These are phyloP conservation scores for Ophiostoma sp. DNA, from an alignment of 2,329 filamentous ascomycete genomes.

Conservation along the genomic window DNA sequence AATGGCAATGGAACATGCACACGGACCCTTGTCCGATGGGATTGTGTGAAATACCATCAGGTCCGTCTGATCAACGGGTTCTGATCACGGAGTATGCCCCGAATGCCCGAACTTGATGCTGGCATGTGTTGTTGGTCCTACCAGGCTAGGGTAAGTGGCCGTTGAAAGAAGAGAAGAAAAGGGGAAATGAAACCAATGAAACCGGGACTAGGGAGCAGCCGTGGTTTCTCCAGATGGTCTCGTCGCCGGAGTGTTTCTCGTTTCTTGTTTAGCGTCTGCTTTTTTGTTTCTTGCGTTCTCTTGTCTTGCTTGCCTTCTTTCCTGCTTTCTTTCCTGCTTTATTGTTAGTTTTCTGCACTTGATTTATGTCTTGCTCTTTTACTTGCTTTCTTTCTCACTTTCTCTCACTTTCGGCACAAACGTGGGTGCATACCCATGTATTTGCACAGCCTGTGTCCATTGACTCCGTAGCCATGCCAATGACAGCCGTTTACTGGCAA, in stretches of 20 bases:
- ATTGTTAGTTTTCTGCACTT: too few species aligned
- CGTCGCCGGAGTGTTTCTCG: background rate
- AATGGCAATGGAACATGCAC: conserved; percentile 2
- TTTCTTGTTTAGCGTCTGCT: background rate
- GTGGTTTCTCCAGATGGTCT: conserved; percentile 2
- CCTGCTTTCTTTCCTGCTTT: too few species aligned
- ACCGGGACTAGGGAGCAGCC: conserved; percentile 10
- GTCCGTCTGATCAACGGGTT: background rate
- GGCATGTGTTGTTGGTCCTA: background rate
- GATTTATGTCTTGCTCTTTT: background rate
- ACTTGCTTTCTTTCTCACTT: background rate
- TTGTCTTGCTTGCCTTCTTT: background rate
- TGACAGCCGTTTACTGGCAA: background rate
- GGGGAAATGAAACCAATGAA: background rate
- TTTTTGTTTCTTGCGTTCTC: background rate
- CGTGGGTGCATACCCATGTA: conserved; percentile 1
- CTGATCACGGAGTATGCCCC: background rate
- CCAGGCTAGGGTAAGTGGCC: background rate
- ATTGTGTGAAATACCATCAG: background rate
- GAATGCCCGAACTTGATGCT: background rate
- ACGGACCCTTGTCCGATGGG: background rate
- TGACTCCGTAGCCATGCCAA: background rate
- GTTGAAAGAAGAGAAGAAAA: background rate
- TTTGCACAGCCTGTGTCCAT: background rate
- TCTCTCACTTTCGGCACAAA: background rate